Percentiles rank a stretch among this genome's conserved stretches.
Evolutionary conservation across 2,329 filamentous ascomycete genomes (phyloP).

Genomic region (Coniochaeta sp.): DNA sequence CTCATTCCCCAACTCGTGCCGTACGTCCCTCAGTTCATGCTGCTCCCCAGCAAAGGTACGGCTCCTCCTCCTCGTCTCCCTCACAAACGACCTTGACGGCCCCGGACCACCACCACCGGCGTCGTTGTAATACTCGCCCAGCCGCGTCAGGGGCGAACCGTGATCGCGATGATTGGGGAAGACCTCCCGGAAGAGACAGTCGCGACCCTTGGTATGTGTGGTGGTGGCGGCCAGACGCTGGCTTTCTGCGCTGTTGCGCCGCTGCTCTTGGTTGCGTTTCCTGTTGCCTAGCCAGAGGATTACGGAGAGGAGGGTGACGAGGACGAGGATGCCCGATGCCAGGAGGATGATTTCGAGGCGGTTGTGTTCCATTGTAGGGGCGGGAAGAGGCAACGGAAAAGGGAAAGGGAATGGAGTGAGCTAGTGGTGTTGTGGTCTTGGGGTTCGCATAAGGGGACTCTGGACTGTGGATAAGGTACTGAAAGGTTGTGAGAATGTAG

Average conservation of each 20-base stretch:
- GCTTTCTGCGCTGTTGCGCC: background rate
- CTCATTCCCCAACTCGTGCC: background rate
- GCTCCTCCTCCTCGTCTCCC: slow-evolving; percentile 7
- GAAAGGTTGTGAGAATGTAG: too few species aligned
- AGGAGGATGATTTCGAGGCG: slow-evolving; percentile 26
- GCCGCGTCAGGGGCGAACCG: slow-evolving; percentile 13
- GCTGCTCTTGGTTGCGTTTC: slow-evolving; percentile 9
- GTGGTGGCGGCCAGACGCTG: background rate
- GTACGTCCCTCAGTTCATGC: slow-evolving; percentile 8
- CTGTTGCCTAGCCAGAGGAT: slow-evolving; percentile 22
- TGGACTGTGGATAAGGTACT: too few species aligned
- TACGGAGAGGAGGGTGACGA: slow-evolving; percentile 24
- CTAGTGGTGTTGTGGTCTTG: background rate
- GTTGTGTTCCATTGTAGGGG: slow-evolving; percentile 14
- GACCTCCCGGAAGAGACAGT: background rate
- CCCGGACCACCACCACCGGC: too few species aligned
- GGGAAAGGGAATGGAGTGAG: background rate
- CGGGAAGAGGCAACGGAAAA: background rate
- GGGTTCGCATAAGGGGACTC: too few species aligned
- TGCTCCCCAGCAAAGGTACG: slow-evolving; percentile 4
- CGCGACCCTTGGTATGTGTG: background rate
- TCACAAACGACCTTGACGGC: too few species aligned
- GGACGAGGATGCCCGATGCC: slow-evolving; percentile 22
- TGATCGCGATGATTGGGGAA: slow-evolving; percentile 8
- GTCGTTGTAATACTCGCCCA: background rate